A percentile compares a stretch with the other conserved stretches of the same genome.
phyloP scores from a whole-genome alignment of 1,284 basidiomycete genomes.

The Malassezia arunalokei region DNA sequence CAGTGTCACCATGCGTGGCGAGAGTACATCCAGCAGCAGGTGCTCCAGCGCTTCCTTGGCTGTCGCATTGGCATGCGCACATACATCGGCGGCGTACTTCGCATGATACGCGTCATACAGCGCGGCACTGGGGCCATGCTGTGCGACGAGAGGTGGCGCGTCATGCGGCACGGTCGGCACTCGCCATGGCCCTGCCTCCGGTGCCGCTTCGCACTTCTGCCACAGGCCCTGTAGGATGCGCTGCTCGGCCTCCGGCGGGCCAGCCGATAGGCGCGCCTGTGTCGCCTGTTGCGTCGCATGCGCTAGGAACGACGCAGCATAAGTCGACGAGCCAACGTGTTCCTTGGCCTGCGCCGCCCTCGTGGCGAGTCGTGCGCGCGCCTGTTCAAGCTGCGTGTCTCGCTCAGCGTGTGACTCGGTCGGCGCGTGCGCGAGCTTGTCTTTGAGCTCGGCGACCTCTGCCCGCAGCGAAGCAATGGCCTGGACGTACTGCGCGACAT shows the following conservation, averaged over 20 bases:
- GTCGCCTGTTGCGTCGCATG: not conserved
- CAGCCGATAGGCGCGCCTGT: not conserved
- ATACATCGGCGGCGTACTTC: not conserved
- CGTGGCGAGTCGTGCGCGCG: not conserved
- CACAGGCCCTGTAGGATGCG: not conserved
- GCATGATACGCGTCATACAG: constrained; percentile 6
- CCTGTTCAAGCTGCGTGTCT: not conserved
- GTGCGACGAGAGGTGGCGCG: not conserved
- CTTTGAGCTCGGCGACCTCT: constrained; percentile 73
- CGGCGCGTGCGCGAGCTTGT: constrained; percentile 57
- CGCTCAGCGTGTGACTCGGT: not conserved
- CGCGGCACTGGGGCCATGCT: not conserved
- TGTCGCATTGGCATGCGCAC: not conserved
- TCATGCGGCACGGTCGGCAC: not conserved
- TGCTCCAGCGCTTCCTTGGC: not conserved
- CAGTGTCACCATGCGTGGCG: constrained; percentile 1
- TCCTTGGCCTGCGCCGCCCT: not conserved
- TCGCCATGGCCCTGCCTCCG: not conserved
- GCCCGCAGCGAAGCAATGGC: constrained; percentile 75
- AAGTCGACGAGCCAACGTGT: not conserved
- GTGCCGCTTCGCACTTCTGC: not conserved
- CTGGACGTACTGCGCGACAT: constrained; percentile 55
- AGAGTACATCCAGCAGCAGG: not conserved
- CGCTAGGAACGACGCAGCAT: not conserved
- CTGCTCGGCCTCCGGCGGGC: not conserved